These are phyloP conservation scores for Ganoderma sinense DNA, from an alignment of 1,284 basidiomycete genomes.

Conservation along the genomic window DNA sequence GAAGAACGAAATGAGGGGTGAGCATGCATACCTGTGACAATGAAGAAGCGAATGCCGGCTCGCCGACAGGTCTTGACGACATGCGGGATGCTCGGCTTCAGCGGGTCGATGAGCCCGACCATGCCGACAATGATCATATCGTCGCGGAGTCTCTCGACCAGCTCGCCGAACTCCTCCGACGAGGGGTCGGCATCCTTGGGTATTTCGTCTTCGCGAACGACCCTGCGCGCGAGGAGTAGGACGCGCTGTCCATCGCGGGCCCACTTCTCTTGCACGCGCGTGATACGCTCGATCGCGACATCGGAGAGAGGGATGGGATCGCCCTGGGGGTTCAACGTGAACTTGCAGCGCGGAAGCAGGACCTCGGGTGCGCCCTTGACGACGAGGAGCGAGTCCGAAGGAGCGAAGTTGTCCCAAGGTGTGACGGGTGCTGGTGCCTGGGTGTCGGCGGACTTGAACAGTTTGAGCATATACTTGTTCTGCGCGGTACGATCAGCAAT, in stretches of 20 bases:
- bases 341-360: constrained; percentile 57
- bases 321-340: constrained; percentile 44
- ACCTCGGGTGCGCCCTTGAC: constrained; percentile 68
- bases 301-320: constrained; percentile 43
- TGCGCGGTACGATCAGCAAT: constrained; percentile 28
- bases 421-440: constrained; percentile 34
- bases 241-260: constrained; percentile 67
- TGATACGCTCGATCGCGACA: constrained; percentile 42
- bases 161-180: constrained; percentile 47
- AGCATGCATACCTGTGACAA: constrained; percentile 71
- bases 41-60: constrained; percentile 70
- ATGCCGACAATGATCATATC: constrained; percentile 65
- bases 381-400: constrained; percentile 48
- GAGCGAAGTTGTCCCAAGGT: constrained; percentile 42
- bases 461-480: constrained; percentile 65
- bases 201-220: constrained; percentile 41
- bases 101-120: constrained; percentile 69
- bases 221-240: constrained; percentile 50
- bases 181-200: constrained; percentile 41
- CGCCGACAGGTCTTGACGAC: constrained; percentile 56
- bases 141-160: constrained; percentile 43
- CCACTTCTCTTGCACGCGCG: constrained; percentile 55
- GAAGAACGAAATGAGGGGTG: neutral
- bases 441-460: constrained; percentile 32
- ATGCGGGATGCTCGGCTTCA: constrained; percentile 62